Base-by-base conservation (phyloP, 208 protist genomes). In the Leishmania major region DNA sequence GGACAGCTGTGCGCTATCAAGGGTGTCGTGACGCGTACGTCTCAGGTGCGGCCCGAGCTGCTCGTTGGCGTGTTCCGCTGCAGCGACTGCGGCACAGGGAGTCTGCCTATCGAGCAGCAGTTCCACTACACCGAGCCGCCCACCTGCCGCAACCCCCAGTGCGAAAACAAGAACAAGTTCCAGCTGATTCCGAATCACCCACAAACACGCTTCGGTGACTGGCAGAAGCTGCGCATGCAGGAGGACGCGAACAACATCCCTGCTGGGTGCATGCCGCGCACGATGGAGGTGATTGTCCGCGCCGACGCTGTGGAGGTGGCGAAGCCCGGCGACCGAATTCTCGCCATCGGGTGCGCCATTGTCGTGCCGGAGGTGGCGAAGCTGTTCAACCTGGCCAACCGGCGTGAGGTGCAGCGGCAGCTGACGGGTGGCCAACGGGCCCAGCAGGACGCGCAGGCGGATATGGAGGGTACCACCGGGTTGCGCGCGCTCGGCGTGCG, bases 111-210 rank as follows among this genome's bases (percentile, higher is more conserved):
- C 1, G 84, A 87, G 66, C 99, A 99, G 93, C 97, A 99, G 87
- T 99, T 99, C 89, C 96, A 98, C 83, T 99, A 99, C 94, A 99
- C 99, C 10, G 98, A 99, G 83, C 97, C 98, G 40, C 91, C 94
- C 19, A 89, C 88, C 45, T 99, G 98, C 84, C 88, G 90, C 35
- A 99, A 98, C 81, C 40, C 87, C 5, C 73, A 91, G 59, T 99
- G 98, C 84, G 86, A 92, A 53, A 99, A 99, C 89, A 96, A 90
- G 49, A 91, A 76, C 55, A 87, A 89, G 40, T 99, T 98, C 89
- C 84, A 96, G 66, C 90, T 99, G 10, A 83, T 96, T 51, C 93
- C 92, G 1, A 92, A 89, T 22, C 92, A 97, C 87, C 92, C 88
- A 4, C 91, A 91, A 1, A 98, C 95, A 13, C 85, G 85, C 53